These are phyloP conservation scores for Ogataea trehaloabstinens DNA, from an alignment of 805 yeast species.

Conservation along the genomic window DNA sequence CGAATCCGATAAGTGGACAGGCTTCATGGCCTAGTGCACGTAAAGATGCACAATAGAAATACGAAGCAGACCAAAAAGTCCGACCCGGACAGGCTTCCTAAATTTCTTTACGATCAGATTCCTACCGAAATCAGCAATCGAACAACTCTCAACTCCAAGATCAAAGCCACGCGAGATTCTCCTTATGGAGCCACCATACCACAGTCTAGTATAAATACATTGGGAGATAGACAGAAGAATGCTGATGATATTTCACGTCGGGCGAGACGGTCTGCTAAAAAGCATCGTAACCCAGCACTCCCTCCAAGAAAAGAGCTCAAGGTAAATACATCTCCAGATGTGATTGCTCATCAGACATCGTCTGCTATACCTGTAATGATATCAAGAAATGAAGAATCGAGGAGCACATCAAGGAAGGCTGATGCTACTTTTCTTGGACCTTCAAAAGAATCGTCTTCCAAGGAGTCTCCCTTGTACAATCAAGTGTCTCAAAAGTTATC, in stretches of 20 bases:
- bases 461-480: slow-evolving; percentile 20
- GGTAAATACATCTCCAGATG: slow-evolving; percentile 19
- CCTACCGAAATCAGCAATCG: slow-evolving; percentile 27
- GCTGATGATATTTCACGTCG: neutral
- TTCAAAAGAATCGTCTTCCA: neutral
- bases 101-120: slow-evolving; percentile 29
- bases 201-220: neutral
- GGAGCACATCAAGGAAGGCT: neutral
- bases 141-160: slow-evolving; percentile 21
- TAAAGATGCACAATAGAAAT: neutral
- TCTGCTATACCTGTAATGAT: slow-evolving; percentile 20
- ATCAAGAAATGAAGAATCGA: slow-evolving; percentile 5
- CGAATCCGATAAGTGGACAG: too few species aligned
- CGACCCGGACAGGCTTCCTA: slow-evolving; percentile 23
- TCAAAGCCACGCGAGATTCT: slow-evolving; percentile 21
- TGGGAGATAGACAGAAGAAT: neutral
- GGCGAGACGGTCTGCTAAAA: neutral
- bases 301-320: slow-evolving; percentile 8
- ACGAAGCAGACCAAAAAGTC: neutral
- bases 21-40: too few species aligned
- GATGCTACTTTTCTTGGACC: slow-evolving; percentile 2
- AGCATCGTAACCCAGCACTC: neutral
- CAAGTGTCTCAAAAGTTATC: slow-evolving; percentile 20
- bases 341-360: slow-evolving; percentile 3
- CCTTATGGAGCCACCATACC: slow-evolving; percentile 24